Conservation (phyloP, 805 yeast species). For the Brettanomyces sp. region DNA sequence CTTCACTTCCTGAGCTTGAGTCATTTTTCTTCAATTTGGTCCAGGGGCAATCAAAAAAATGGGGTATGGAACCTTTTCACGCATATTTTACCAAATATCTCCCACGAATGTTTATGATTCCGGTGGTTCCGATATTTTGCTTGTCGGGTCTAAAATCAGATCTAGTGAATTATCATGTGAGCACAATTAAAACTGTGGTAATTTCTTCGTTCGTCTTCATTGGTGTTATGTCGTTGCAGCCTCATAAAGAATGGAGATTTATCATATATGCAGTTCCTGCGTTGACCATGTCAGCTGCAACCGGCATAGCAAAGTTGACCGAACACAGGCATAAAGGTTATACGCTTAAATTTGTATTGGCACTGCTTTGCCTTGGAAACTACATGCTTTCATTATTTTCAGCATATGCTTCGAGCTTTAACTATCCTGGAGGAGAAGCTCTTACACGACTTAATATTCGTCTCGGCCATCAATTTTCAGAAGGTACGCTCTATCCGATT, state of each 20-base stretch:
- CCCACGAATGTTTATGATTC: slow-evolving; percentile 37
- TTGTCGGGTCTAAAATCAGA: slow-evolving; percentile 23
- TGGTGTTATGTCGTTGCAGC: slow-evolving; percentile 63
- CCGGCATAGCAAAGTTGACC: slow-evolving; percentile 14
- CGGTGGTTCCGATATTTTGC: slow-evolving; percentile 31
- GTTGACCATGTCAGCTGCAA: slow-evolving; percentile 53
- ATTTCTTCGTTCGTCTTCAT: slow-evolving; percentile 47
- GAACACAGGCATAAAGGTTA: slow-evolving; percentile 2
- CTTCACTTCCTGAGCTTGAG: slow-evolving; percentile 58
- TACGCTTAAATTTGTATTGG: background rate
- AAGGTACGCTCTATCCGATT: slow-evolving; percentile 8
- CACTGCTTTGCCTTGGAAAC: background rate
- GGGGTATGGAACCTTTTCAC: slow-evolving; percentile 78
- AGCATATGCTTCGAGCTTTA: slow-evolving; percentile 56
- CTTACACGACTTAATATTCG: slow-evolving; percentile 38
- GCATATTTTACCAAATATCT: slow-evolving; percentile 55
- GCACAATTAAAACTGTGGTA: slow-evolving; percentile 35
- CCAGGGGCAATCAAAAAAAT: slow-evolving; percentile 60
- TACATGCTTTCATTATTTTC: slow-evolving; percentile 33
- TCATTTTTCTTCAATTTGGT: slow-evolving; percentile 69
- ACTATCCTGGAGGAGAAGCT: slow-evolving; percentile 89
- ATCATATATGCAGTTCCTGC: slow-evolving; percentile 69
- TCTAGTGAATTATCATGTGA: slow-evolving; percentile 19
- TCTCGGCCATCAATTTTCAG: slow-evolving; percentile 2
- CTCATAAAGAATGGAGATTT: slow-evolving; percentile 94